Conservation (phyloP, 805 yeast genomes). For the Candida germanica region DNA sequence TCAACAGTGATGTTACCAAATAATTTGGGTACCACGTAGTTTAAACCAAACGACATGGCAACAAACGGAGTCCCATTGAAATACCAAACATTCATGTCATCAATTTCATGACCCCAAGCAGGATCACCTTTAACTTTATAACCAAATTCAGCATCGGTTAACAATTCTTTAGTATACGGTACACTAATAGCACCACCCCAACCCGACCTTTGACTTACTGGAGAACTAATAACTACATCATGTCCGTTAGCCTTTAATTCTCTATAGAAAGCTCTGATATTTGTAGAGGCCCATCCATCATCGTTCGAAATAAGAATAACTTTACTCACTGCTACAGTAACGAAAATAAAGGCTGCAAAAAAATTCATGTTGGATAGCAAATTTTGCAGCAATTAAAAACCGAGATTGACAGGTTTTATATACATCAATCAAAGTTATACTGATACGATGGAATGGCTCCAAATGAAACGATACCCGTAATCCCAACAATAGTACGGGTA, state of each 20-base stretch:
- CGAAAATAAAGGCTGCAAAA: conserved; percentile 43
- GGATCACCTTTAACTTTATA: conserved; percentile 47
- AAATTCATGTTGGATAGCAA: too few species aligned
- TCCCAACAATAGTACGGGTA: too few species aligned
- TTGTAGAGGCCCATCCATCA: conserved; percentile 54
- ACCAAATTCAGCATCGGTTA: conserved; percentile 41
- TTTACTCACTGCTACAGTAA: conserved; percentile 16
- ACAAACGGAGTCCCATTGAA: conserved; percentile 57
- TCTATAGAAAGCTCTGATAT: conserved; percentile 52
- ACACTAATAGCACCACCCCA: conserved; percentile 50
- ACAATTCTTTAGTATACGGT: conserved; percentile 29
- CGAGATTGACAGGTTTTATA: too few species aligned
- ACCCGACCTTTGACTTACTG: conserved; percentile 48
- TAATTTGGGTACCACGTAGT: conserved; percentile 44
- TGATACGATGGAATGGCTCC: too few species aligned
- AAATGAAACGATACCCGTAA: too few species aligned
- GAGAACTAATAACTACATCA: conserved; percentile 46
- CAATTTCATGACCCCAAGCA: conserved; percentile 51
- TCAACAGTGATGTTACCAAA: conserved; percentile 44
- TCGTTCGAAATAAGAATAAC: conserved; percentile 42
- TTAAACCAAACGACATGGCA: conserved; percentile 46
- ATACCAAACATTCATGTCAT: conserved; percentile 43
- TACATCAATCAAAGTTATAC: too few species aligned
- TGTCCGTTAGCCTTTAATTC: conserved; percentile 46
- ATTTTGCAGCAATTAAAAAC: too few species aligned